Conservation (phyloP, 768 basidiomycete genomes). For the Coprinellus micaceus region DNA sequence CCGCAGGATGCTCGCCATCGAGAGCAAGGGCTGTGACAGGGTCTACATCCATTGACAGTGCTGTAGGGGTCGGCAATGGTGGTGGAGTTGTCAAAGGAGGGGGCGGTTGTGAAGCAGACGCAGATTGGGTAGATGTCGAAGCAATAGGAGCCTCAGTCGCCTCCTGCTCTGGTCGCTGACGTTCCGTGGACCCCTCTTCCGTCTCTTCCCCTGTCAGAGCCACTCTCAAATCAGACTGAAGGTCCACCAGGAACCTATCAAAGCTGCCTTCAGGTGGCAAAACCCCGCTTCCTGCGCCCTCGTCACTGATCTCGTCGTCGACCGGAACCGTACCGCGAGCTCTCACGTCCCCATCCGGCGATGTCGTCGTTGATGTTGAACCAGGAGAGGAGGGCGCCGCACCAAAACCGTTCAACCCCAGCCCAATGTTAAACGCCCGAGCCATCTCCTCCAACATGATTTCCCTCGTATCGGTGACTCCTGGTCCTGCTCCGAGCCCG, state of each 20-base stretch:
- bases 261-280: conserved; percentile 62
- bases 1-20: too few species aligned
- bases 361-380: background rate
- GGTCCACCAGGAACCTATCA: conserved; percentile 74
- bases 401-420: conserved; percentile 41
- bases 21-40: background rate
- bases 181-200: conserved; percentile 1
- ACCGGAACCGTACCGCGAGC: background rate
- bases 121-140: background rate
- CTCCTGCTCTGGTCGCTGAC: background rate
- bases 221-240: conserved; percentile 68
- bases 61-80: background rate
- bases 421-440: conserved; percentile 70
- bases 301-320: conserved; percentile 4
- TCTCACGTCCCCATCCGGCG: background rate
- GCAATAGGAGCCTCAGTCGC: background rate
- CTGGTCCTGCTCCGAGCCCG: background rate
- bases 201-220: conserved; percentile 46
- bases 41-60: background rate
- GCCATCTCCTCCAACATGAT: conserved; percentile 80
- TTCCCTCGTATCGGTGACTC: conserved; percentile 53
- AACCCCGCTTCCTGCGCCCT: conserved; percentile 12
- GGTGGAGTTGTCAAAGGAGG: background rate
- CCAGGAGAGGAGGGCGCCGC: conserved; percentile 10
- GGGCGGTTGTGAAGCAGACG: background rate